These are phyloP conservation scores for Cunninghamia lanceolata DNA, from an alignment of 75 land plant genomes.

Conservation along the genomic window DNA sequence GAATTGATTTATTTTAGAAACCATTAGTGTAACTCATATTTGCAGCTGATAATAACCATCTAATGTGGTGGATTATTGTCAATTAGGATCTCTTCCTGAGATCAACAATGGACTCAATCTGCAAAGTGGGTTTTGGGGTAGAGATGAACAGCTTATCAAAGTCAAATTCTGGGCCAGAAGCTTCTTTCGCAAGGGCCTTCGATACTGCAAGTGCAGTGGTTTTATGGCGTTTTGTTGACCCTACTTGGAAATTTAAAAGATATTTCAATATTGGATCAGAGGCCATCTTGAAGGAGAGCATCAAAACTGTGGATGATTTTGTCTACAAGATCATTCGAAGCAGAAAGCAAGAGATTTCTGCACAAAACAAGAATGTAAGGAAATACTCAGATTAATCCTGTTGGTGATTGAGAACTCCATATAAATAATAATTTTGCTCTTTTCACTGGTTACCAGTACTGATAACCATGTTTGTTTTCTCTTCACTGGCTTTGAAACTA, in stretches of 20 bases:
- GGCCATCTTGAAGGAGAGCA: slow-evolving; percentile 29
- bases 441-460: neutral
- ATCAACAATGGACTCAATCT: slow-evolving; percentile 62
- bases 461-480: neutral
- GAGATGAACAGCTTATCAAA: slow-evolving; percentile 47
- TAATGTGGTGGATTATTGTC: neutral
- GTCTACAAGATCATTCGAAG: slow-evolving; percentile 42
- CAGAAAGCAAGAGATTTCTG: slow-evolving; percentile 21
- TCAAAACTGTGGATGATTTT: slow-evolving; percentile 40
- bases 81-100: slow-evolving; percentile 61
- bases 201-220: slow-evolving; percentile 37
- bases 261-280: slow-evolving; percentile 58
- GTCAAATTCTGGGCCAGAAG: slow-evolving; percentile 21
- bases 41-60: neutral
- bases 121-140: slow-evolving; percentile 66
- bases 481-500: neutral
- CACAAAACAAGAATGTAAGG: slow-evolving; percentile 11
- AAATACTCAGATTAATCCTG: neutral
- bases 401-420: neutral
- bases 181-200: slow-evolving; percentile 43
- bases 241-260: slow-evolving; percentile 53
- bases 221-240: slow-evolving; percentile 36
- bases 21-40: neutral
- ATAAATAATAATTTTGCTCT: neutral
- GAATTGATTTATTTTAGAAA: neutral